Percentiles rank a stretch among this genome's conserved stretches.
These are phyloP conservation scores for Acer saccharum DNA, from an alignment of 345 rosid species.

Conservation along the genomic window DNA sequence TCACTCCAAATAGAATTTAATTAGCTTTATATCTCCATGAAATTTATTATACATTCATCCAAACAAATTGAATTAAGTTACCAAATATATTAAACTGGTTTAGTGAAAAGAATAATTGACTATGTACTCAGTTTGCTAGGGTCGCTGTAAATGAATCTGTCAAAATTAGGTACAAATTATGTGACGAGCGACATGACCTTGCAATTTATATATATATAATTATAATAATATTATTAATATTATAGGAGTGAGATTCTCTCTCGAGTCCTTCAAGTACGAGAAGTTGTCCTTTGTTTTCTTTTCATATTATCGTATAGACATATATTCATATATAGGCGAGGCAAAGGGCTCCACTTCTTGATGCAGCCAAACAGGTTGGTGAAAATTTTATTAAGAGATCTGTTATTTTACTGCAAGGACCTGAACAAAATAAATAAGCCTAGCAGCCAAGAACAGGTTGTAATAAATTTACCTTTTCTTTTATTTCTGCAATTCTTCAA, in stretches of 20 bases:
- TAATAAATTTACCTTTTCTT: background rate
- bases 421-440: background rate
- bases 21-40: background rate
- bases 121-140: background rate
- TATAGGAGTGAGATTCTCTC: background rate
- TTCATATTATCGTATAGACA: background rate
- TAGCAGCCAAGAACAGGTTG: background rate
- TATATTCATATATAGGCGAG: background rate
- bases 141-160: background rate
- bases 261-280: background rate
- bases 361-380: background rate
- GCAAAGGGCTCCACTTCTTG: conserved; percentile 6
- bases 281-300: background rate
- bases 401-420: background rate
- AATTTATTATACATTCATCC: background rate
- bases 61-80: conserved; percentile 7
- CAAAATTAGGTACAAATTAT: background rate
- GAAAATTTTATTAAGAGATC: background rate
- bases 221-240: too few species aligned
- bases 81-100: background rate
- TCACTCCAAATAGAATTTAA: background rate
- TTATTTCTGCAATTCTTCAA: background rate
- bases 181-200: too few species aligned
- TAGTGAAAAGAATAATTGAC: background rate
- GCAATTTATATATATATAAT: too few species aligned